These are phyloP conservation scores for Lactarius quietus DNA, from an alignment of 768 basidiomycete species.

Conservation along the genomic window DNA sequence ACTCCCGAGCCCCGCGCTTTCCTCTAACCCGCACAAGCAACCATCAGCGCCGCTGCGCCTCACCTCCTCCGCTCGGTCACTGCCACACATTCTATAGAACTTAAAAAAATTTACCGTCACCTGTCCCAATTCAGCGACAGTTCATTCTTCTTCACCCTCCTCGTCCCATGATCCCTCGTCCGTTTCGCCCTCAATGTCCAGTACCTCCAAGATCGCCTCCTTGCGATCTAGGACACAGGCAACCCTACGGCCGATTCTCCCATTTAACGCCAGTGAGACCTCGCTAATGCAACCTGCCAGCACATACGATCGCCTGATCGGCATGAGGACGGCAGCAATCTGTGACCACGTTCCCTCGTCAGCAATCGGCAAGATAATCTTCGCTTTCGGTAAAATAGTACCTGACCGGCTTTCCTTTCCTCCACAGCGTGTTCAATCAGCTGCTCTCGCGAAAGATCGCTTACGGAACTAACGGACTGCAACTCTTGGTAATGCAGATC, in stretches of 20 bases:
- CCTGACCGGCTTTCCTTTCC: slow-evolving; percentile 60
- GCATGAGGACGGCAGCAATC: slow-evolving; percentile 47
- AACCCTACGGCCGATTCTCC: slow-evolving; percentile 66
- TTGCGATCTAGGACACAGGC: slow-evolving; percentile 67
- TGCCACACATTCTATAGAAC: not conserved
- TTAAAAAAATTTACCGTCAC: not conserved
- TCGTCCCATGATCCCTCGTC: slow-evolving; percentile 29
- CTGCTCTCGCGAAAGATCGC: slow-evolving; percentile 55
- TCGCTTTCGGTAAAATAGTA: slow-evolving; percentile 41
- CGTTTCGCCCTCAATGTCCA: slow-evolving; percentile 64
- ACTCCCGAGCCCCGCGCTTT: slow-evolving; percentile 8
- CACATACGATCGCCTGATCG: slow-evolving; percentile 55
- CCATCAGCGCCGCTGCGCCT: slow-evolving; percentile 8
- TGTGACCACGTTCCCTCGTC: slow-evolving; percentile 31
- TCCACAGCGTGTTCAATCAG: slow-evolving; percentile 56
- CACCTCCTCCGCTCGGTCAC: slow-evolving; percentile 18
- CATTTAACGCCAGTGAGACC: slow-evolving; percentile 67
- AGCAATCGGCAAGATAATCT: slow-evolving; percentile 13
- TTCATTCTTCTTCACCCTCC: slow-evolving; percentile 17
- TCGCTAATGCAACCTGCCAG: slow-evolving; percentile 51
- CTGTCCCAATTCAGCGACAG: not conserved
- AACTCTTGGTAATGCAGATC: slow-evolving; percentile 57
- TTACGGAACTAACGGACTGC: slow-evolving; percentile 49
- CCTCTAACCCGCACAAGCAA: not conserved
- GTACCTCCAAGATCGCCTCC: slow-evolving; percentile 62